Evolutionary conservation across 352 stramenopile species (phyloP).

Genomic region (Globisporangium solare): DNA sequence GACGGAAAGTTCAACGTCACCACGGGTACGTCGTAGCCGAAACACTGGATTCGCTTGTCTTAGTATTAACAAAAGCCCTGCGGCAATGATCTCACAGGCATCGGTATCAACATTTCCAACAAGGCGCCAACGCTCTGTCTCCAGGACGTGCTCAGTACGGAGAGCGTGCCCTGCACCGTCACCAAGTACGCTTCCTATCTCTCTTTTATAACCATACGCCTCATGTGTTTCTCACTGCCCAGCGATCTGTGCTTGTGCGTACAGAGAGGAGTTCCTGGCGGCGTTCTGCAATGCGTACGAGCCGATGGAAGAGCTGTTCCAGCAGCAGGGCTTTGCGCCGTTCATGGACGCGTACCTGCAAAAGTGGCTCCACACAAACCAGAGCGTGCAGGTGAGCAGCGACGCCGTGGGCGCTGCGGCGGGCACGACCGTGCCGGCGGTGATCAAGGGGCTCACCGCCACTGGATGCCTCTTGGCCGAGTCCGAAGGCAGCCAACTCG

Average conservation of each 20-base stretch:
- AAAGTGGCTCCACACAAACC: conserved; percentile 83
- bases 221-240: neutral
- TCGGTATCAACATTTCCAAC: conserved; percentile 91
- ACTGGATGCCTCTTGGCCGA: conserved; percentile 81
- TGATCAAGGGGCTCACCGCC: conserved; percentile 75
- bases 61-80: no score
- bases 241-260: neutral
- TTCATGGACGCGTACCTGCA: conserved; percentile 81
- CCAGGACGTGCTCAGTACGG: conserved; percentile 70
- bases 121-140: conserved; percentile 81
- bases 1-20: conserved; percentile 80
- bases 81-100: conserved; percentile 33
- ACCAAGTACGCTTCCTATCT: conserved; percentile 57
- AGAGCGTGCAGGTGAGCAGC: conserved; percentile 73
- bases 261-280: conserved; percentile 81
- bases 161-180: conserved; percentile 49
- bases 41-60: no score
- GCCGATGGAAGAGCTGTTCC: conserved; percentile 79
- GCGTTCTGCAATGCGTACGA: conserved; percentile 88
- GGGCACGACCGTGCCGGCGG: conserved; percentile 36
- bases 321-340: conserved; percentile 75
- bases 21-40: conserved; percentile 46
- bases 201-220: no score
- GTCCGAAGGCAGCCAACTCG: conserved; percentile 54
- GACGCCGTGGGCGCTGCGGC: conserved; percentile 19